Evolutionary conservation across 306 rosid genomes (phyloP), one percentile per base, ranked within the genome.

Genomic region (Gastrolobium villosum): DNA sequence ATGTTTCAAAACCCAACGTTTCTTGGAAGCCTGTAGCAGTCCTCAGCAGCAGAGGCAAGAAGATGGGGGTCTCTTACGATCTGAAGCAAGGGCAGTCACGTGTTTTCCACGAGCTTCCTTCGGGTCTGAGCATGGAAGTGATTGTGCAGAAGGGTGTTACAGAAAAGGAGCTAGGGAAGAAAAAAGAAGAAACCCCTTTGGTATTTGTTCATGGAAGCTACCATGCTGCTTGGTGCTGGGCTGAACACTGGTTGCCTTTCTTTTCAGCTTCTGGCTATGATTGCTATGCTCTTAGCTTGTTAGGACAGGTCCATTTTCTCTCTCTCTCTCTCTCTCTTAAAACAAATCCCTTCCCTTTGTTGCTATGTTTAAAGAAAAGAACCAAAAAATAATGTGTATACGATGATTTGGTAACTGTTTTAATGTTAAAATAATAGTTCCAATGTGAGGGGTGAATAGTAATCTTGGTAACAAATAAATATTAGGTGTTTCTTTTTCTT

Each of bases 191-290:
- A 44, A 89, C 93, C 46, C 85, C 97, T 79, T 87, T 94, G 70
- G 89, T 94, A 4, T 94, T 91, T 77, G 90, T 91, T 79, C 98
- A 94, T 86, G 98, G 98, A 83, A 94, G 98, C 76, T 94, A 94
- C 85, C 98, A 94, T 60, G 97, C 98, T 74, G 96, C 97, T 84
- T 94, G 98, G 98, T 90, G 92, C 71, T 94, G 97, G 96, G 94
- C 98, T 65, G 87, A 94, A 76, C 88, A 94, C 32, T 94, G 96
- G 96, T 79, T 94, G 4, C 97, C 98, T 55, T 91, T 90, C 84
- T 94, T 94, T 73, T 94, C 98, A 9, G 70, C 84, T 74, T 82
- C 79, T 87, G 97, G 98, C 64, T 80, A 65, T 5, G 97, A 94
- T 60, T 94, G 92, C 84, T 94, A 87, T 77, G 90, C 97, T 45